Conservation (phyloP, 1,284 basidiomycete species). For the Lentinula novae-zelandiae region DNA sequence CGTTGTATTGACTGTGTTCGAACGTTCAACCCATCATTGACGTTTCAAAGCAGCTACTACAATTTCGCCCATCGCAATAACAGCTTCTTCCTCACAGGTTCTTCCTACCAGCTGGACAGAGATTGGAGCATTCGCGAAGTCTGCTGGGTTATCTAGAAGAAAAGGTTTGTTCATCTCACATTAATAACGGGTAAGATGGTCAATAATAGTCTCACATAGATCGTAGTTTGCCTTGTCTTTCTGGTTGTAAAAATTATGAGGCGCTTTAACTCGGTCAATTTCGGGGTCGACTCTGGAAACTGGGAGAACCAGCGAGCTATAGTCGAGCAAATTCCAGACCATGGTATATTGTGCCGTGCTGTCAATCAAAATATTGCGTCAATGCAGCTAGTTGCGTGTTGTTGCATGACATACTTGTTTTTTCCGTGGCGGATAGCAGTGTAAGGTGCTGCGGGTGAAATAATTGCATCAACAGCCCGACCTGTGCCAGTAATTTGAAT, state of each 20-base stretch:
- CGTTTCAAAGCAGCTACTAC: slow-evolving; percentile 43
- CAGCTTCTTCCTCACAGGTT: slow-evolving; percentile 72
- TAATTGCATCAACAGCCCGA: slow-evolving; percentile 62
- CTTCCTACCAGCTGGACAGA: slow-evolving; percentile 67
- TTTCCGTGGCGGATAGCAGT: slow-evolving; percentile 53
- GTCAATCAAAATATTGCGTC: background rate
- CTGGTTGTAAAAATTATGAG: slow-evolving; percentile 41
- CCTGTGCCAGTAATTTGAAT: slow-evolving; percentile 47
- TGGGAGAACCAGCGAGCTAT: slow-evolving; percentile 64
- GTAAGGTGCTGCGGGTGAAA: slow-evolving; percentile 51
- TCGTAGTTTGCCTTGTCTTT: slow-evolving; percentile 49
- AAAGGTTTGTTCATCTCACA: background rate
- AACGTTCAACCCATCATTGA: background rate
- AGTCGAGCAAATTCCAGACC: slow-evolving; percentile 69
- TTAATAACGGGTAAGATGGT: background rate
- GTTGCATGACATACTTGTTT: slow-evolving; percentile 30
- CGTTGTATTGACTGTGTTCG: background rate
- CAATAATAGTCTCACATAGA: slow-evolving; percentile 41
- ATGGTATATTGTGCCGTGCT: slow-evolving; percentile 54
- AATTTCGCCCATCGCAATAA: slow-evolving; percentile 60
- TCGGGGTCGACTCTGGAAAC: slow-evolving; percentile 53
- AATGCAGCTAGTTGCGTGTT: too few relatives aligned
- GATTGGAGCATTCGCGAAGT: slow-evolving; percentile 59
- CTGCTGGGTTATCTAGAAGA: slow-evolving; percentile 50
- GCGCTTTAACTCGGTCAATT: slow-evolving; percentile 40